Base-by-base conservation (phyloP, 345 rosid species). In the Durio zibethinus region DNA sequence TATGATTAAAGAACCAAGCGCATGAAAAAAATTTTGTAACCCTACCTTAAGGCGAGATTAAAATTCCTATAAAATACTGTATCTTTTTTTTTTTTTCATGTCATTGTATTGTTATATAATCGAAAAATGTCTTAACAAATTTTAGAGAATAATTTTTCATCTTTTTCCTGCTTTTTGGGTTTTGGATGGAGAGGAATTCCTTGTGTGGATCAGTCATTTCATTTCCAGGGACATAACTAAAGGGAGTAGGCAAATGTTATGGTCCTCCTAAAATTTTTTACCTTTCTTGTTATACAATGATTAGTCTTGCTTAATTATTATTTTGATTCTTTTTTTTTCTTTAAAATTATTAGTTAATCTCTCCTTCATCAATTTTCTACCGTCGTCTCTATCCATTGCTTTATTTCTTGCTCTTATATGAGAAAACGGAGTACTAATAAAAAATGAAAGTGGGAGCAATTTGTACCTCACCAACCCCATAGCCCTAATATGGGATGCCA, bases 401-500 rank as follows among this genome's bases (percentile, higher is more conserved):
- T 14, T 81, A 53, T 48, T 2, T 47, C 27, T 77, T 43, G 20
- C 1, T 35, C 18, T 10, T 25, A 59, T 12, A 2, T 23, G 63
- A 33, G 42, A 36, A n/a, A 56, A 23, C 0, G 29, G 62, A 50
- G 43, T 48, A 56, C 0, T 11, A 12, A 14, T 36, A 35, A 4
- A 38, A 29, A 21, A 21, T 35, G n/a, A 18, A 3, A 27, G 16
- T 42, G 50, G 21, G 43, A 20, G 63, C 60, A 67, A 73, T 78
- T 61, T 76, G 78, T 71, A 67, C 73, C 78, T 79, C 47, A 61
- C 52, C 77, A 61, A 68, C 10, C 78, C n/a, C n/a, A 67, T 43
- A 42, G 5, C 56, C 20, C 21, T 50, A 35, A 77, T 40, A 9
- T 76, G 88, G 27, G 90, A 87, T 78, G 88, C 88, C 82, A 83